Conservation (phyloP, 2,329 filamentous ascomycete species). For the Ophioceras dolichostomum region DNA sequence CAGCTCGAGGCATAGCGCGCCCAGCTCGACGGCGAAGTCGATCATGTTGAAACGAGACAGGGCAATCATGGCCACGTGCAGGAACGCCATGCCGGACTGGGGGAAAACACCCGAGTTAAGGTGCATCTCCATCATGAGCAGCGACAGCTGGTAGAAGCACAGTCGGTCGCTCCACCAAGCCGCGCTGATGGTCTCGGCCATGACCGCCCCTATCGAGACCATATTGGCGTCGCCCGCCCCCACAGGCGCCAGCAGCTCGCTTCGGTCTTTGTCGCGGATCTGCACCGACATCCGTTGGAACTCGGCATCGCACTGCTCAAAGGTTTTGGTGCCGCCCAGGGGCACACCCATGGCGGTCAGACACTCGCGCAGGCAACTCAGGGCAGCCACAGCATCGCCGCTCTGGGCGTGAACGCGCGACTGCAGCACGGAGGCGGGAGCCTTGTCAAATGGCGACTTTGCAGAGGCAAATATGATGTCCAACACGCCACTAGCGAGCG, state of each 20-base stretch:
- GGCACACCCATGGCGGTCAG: conserved; percentile 56
- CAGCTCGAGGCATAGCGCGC: conserved; percentile 48
- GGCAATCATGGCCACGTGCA: conserved; percentile 56
- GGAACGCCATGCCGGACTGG: conserved; percentile 55
- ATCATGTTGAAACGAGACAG: conserved; percentile 60
- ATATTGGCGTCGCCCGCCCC: conserved; percentile 38
- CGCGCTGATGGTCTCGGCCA: conserved; percentile 56
- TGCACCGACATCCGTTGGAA: conserved; percentile 53
- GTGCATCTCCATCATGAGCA: conserved; percentile 56
- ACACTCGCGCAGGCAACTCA: conserved; percentile 58
- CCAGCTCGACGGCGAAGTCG: conserved; percentile 53
- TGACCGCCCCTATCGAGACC: conserved; percentile 51
- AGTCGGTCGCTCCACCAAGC: conserved; percentile 64
- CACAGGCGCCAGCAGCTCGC: conserved; percentile 29
- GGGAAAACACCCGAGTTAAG: conserved; percentile 52
- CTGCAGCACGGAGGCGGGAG: conserved; percentile 71
- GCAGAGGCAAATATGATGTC: conserved; percentile 58
- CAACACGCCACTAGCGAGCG: conserved; percentile 56
- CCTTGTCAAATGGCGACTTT: conserved; percentile 64
- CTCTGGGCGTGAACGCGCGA: conserved; percentile 66
- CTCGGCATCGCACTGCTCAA: conserved; percentile 64
- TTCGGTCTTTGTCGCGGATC: conserved; percentile 44
- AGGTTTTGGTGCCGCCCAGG: conserved; percentile 53
- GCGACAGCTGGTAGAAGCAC: conserved; percentile 58
- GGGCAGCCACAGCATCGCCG: conserved; percentile 58